Conservation (phyloP, 2,329 filamentous ascomycete species). For the Drechslera avenae region DNA sequence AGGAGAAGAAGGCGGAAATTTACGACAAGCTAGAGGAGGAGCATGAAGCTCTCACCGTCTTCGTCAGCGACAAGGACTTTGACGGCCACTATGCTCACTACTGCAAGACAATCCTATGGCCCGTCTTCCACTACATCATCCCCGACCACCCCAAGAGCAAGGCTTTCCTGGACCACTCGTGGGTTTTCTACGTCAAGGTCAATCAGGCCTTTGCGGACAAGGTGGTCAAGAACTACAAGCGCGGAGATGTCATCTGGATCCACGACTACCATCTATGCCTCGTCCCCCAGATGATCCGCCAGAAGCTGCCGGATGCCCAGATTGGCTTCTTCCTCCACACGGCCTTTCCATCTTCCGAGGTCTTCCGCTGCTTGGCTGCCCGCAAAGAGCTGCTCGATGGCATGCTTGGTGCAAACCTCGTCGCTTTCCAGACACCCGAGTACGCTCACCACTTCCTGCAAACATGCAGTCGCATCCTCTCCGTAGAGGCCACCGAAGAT, state of each 20-base stretch:
- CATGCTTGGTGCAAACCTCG: constrained; percentile 88
- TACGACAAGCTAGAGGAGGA: constrained; percentile 80
- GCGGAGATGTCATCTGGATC: constrained; percentile 90
- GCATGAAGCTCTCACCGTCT: constrained; percentile 81
- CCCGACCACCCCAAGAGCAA: constrained; percentile 98
- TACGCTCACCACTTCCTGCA: constrained; percentile 94
- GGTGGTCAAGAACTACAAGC: constrained; percentile 90
- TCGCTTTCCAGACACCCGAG: constrained; percentile 92
- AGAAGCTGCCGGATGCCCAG: constrained; percentile 88
- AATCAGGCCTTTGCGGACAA: constrained; percentile 93
- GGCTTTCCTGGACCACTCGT: constrained; percentile 95
- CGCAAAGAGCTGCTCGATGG: constrained; percentile 87
- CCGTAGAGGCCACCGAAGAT: constrained; percentile 86
- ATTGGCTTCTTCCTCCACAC: constrained; percentile 97
- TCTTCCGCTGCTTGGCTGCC: constrained; percentile 88
- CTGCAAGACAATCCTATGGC: constrained; percentile 97
- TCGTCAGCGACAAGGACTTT: constrained; percentile 87
- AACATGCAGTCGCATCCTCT: constrained; percentile 88
- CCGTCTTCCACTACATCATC: constrained; percentile 97
- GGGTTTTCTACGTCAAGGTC: constrained; percentile 90
- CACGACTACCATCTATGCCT: constrained; percentile 94
- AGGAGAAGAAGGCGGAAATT: constrained; percentile 80
- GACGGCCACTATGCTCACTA: constrained; percentile 95
- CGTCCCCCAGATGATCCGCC: constrained; percentile 85
- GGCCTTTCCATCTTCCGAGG: constrained; percentile 93